Base-by-base conservation (phyloP, 208 protist species). In the Leishmania amazonensis region DNA sequence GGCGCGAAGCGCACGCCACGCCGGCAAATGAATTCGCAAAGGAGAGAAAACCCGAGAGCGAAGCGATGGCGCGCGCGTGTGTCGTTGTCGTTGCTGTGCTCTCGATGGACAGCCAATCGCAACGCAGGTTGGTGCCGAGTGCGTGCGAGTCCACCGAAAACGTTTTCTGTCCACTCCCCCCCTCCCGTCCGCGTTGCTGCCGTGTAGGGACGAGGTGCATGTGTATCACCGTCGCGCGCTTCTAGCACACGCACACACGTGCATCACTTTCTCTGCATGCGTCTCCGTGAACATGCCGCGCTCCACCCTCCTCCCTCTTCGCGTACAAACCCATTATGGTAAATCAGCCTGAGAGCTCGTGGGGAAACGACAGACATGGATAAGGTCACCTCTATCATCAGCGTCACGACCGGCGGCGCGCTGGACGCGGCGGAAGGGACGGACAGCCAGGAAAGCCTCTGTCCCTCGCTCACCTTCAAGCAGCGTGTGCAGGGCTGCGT, bases 391-490 rank as follows among this genome's bases (percentile, higher is more conserved):
- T 81, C 80, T 21, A 87, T 94, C 67, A 90, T 93, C 67, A 78
- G 35, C 40, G 82, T 93, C 28, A 47, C 64, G 40, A 81, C 79
- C 5, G 64, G 76, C 80, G 67, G 84, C 24, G 84, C 75, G 47
- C 86, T 81, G 38, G 72, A 84, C 70, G 70, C 11, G 40, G 72
- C 42, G 83, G 68, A 75, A 24, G 60, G 81, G 72, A 84, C 81
- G 7, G 68, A 81, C 38, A 85, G 80, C 71, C 28, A 81, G 21
- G 89, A 90, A 15, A 81, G 81, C 38, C n/a, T 96, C 51, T 98
- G 91, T 79, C 95, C 95, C 13, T 92, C 93, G 15, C 85, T 98
- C 21, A 86, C 83, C 68, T 96, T 90, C 81, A 93, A 90, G 79
- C 83, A 94, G 64, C 94, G 94, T 35, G 42, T 96, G 7, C 91